Conservation (phyloP, 495 filamentous ascomycete genomes). For the Parathielavia hyrcaniae region DNA sequence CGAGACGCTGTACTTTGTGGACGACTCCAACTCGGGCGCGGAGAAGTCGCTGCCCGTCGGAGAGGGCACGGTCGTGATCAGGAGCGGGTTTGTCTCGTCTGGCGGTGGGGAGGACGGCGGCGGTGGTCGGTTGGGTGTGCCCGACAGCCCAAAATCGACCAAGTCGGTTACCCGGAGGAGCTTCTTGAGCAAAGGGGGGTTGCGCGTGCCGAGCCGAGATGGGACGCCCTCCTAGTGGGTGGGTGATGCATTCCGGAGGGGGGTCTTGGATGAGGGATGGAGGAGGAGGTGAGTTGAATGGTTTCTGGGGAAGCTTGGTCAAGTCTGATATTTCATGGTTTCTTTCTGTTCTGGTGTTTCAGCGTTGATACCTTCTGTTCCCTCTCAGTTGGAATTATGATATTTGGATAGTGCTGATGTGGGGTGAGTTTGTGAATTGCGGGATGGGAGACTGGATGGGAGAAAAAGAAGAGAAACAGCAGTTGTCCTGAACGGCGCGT, state of each 20-base stretch:
- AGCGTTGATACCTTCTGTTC: no score
- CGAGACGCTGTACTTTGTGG: slow-evolving; percentile 81
- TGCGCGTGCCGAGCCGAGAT: slow-evolving; percentile 13
- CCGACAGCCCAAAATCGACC: slow-evolving; percentile 51
- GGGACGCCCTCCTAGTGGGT: slow-evolving; percentile 6
- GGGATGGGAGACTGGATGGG: no score
- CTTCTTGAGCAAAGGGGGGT: slow-evolving; percentile 50
- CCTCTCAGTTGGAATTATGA: no score
- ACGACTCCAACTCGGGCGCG: slow-evolving; percentile 64
- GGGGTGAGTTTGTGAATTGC: no score
- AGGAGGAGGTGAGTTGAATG: neutral
- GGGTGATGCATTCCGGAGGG: neutral
- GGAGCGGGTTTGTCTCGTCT: slow-evolving; percentile 52
- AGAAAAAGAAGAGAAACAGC: no score
- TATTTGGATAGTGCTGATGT: neutral
- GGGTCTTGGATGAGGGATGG: neutral
- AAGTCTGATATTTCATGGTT: no score
- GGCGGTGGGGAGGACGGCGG: slow-evolving; percentile 4
- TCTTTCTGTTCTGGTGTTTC: no score
- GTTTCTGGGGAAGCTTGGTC: no score
- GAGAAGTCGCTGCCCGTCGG: slow-evolving; percentile 72
- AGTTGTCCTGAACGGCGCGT: no score
- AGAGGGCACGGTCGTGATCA: slow-evolving; percentile 58
- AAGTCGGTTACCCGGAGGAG: slow-evolving; percentile 36
- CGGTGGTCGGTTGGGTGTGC: slow-evolving; percentile 19